Evolutionary conservation across 1,139 yeast genomes (phyloP).

Genomic region (Hansenula lynferdii): DNA sequence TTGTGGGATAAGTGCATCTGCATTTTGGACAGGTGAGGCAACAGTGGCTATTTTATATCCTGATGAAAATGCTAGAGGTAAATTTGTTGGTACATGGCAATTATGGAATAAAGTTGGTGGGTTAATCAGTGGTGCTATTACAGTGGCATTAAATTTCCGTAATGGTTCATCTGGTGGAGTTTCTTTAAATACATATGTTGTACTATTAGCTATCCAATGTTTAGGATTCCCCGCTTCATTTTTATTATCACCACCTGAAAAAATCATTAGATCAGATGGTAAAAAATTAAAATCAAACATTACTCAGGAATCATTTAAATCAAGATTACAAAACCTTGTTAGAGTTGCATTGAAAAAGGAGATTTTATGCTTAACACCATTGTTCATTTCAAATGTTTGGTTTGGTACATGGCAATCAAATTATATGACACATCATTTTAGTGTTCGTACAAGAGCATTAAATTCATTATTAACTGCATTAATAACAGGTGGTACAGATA

Average conservation of each 20-base stretch:
- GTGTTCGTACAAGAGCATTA: constrained; percentile 23
- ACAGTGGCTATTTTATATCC: constrained; percentile 24
- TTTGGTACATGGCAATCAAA: constrained; percentile 22
- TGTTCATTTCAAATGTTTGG: constrained; percentile 18
- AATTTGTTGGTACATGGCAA: constrained; percentile 25
- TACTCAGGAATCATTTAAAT: constrained; percentile 8
- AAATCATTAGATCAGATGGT: constrained; percentile 21
- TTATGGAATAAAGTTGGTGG: constrained; percentile 22
- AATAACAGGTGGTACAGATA: constrained; percentile 16
- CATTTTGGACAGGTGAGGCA: constrained; percentile 25
- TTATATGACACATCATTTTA: constrained; percentile 22
- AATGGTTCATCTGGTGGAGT: constrained; percentile 16
- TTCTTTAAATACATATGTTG: constrained; percentile 23
- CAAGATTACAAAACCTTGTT: constrained; percentile 9
- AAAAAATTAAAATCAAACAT: constrained; percentile 13
- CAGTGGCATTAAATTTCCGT: constrained; percentile 18
- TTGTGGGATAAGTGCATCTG: constrained; percentile 22
- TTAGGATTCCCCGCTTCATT: constrained; percentile 20
- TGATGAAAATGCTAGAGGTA: constrained; percentile 19
- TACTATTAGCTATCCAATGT: constrained; percentile 22
- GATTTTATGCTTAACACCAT: constrained; percentile 8
- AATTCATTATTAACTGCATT: constrained; percentile 22
- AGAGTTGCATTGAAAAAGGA: constrained; percentile 8
- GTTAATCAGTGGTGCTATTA: constrained; percentile 23
- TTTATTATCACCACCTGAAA: constrained; percentile 22